Evolutionary conservation across 208 protist species (phyloP), one percentile per base, ranked within the genome.

Genomic region (Wallacemonas sp.): DNA sequence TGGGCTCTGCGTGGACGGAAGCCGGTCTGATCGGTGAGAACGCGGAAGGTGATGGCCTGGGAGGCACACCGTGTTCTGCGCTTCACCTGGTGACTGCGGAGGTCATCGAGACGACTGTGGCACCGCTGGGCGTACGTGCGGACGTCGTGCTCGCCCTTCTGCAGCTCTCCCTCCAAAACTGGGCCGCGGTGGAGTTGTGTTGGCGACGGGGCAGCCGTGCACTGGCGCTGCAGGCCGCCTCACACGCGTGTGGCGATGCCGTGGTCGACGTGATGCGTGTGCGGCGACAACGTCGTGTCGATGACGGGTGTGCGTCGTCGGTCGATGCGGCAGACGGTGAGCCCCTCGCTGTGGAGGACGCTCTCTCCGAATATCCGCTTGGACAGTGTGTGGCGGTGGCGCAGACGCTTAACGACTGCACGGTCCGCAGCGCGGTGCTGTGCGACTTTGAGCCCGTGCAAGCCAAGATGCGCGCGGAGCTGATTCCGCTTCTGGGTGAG

Each of bases 151-250:
- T 71, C 10, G 65, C 70, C 15, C 74, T 80, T 15, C 46, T 89
- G 9, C 45, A 70, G 52, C 21, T 92, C 36, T 87, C 79, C 5
- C 50, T 89, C 17, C 74, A 77, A 45, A 92, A 92, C 44, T 84
- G 73, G 73, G 73, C 72, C 1, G 87, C 82, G 33, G 42, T 88
- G 26, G 79, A 79, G 67, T 27, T 79, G 34, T 38, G 36, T 32
- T 66, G 12, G 9, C 57, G 60, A 4, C 26, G 46, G 2, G 62
- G 52, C 17, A 12, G 17, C 3, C 42, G 55, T 9, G 68, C 34
- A 3, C 66, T 60, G 13, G 30, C 6, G 27, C 34, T 73, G 24
- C 29, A 37, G 9, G 19, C 30, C n/a, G 63, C 34, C 3, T 38
- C 39, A 9, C 48, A 26, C 12, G 10, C 12, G 34, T 52, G 29